Percentiles rank a stretch among this genome's conserved stretches.
phyloP scores from a whole-genome alignment of 176 grass and related monocot genomes.

The Bonia amplexicaulis region DNA sequence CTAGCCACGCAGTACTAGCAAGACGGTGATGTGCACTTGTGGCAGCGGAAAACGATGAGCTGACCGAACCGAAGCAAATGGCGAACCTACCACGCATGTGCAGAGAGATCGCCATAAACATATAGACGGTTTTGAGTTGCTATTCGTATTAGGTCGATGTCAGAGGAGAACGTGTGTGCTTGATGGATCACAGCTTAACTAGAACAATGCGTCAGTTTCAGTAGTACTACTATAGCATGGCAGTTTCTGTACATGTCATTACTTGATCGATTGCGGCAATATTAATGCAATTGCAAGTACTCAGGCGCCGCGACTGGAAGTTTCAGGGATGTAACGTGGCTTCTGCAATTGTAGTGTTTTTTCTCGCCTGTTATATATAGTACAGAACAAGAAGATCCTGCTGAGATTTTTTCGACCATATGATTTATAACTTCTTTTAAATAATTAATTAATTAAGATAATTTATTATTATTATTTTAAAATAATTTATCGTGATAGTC shows the following conservation, averaged over 20 bases:
- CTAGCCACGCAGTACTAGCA: background rate
- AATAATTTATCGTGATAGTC: no score
- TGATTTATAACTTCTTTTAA: no score
- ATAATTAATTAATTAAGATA: no score
- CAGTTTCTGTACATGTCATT: background rate
- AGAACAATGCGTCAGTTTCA: background rate
- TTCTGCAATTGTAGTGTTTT: background rate
- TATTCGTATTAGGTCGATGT: background rate
- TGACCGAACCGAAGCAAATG: background rate
- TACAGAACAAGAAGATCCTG: no score
- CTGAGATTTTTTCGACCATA: no score
- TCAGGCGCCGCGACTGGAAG: background rate
- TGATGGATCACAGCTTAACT: slow-evolving; percentile 13
- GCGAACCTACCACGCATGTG: background rate
- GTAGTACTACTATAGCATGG: background rate
- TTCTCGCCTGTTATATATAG: no score
- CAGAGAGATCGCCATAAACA: background rate
- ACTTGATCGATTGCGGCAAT: background rate
- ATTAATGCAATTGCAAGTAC: background rate
- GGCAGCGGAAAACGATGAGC: background rate
- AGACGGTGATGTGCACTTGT: background rate
- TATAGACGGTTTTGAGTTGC: background rate
- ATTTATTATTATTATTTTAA: no score
- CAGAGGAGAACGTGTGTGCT: background rate
- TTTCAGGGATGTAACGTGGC: background rate